Conservation (phyloP, 371 early-diverging fungal genomes). For the Lichtheimia corymbifera region DNA sequence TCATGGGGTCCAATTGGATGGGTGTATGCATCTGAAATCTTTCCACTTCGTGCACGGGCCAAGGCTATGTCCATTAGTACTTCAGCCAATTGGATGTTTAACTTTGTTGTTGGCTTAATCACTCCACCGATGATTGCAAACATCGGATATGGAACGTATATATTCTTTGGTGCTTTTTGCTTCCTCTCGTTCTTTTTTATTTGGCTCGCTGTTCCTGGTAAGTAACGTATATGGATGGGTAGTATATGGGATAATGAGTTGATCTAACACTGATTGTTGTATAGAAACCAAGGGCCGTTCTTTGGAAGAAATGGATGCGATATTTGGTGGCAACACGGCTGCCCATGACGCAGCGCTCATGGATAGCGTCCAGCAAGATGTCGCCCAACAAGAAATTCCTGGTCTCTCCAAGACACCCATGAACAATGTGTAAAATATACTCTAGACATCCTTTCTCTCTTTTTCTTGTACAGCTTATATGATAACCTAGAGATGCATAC, state of each 20-base stretch:
- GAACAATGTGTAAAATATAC: background rate
- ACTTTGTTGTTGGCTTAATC: constrained; percentile 19
- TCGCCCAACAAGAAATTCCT: constrained; percentile 5
- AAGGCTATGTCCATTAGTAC: constrained; percentile 83
- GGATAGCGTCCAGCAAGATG: constrained; percentile 14
- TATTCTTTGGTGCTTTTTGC: constrained; percentile 42
- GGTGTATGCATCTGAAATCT: constrained; percentile 87
- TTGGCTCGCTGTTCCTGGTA: constrained; percentile 18
- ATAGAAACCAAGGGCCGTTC: constrained; percentile 41
- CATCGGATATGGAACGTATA: constrained; percentile 38
- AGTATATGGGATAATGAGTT: background rate
- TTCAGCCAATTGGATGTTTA: constrained; percentile 86
- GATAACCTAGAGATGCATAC: too few relatives aligned
- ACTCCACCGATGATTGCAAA: constrained; percentile 20
- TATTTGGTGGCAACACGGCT: constrained; percentile 34
- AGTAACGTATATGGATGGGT: background rate
- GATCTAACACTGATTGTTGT: background rate
- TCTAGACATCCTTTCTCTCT: too few relatives aligned
- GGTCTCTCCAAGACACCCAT: constrained; percentile 6
- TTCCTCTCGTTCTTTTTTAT: constrained; percentile 27
- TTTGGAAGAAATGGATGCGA: constrained; percentile 46
- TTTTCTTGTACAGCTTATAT: too few relatives aligned
- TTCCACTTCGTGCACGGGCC: constrained; percentile 67
- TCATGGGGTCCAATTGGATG: constrained; percentile 85
- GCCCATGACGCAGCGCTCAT: constrained; percentile 20